These are phyloP conservation scores for Desmodesmus armatus DNA, from an alignment of 139 green algal species.

Conservation along the genomic window DNA sequence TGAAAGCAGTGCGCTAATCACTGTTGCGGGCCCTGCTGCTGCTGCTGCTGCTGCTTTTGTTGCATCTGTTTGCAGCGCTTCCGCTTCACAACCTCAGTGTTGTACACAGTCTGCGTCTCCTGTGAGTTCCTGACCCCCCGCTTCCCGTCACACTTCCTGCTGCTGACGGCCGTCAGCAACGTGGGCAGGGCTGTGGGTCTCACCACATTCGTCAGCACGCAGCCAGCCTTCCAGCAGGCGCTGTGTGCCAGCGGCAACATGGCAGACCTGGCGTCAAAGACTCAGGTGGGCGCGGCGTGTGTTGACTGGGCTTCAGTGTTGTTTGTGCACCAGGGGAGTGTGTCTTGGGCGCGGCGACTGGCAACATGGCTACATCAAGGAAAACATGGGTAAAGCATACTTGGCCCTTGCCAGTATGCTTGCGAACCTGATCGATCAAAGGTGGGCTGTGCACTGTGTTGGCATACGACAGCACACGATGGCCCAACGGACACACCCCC, in stretches of 20 bases:
- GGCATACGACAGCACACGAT: too few relatives aligned
- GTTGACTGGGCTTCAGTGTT: too few relatives aligned
- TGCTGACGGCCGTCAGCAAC: slow-evolving; percentile 88
- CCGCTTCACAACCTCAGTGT: slow-evolving; percentile 84
- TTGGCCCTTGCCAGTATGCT: too few relatives aligned
- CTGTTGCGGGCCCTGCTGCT: slow-evolving; percentile 13
- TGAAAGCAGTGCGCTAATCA: background rate
- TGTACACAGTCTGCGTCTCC: slow-evolving; percentile 77
- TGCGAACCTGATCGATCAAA: too few relatives aligned
- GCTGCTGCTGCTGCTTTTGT: background rate
- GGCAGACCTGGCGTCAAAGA: slow-evolving; percentile 93
- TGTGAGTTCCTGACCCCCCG: slow-evolving; percentile 92
- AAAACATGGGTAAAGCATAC: too few relatives aligned
- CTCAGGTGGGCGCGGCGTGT: too few relatives aligned
- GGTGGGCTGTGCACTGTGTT: too few relatives aligned
- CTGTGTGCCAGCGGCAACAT: slow-evolving; percentile 92
- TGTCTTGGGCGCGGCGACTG: too few relatives aligned
- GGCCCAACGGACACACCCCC: too few relatives aligned
- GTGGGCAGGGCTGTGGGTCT: slow-evolving; percentile 90
- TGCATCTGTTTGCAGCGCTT: slow-evolving; percentile 68
- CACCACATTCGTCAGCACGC: slow-evolving; percentile 89
- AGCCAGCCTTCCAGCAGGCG: slow-evolving; percentile 83
- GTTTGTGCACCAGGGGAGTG: too few relatives aligned
- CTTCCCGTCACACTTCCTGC: slow-evolving; percentile 87
- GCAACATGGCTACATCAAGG: too few relatives aligned